Base-by-base conservation (phyloP, 1,139 yeast genomes). In the Pichia cactophila region DNA sequence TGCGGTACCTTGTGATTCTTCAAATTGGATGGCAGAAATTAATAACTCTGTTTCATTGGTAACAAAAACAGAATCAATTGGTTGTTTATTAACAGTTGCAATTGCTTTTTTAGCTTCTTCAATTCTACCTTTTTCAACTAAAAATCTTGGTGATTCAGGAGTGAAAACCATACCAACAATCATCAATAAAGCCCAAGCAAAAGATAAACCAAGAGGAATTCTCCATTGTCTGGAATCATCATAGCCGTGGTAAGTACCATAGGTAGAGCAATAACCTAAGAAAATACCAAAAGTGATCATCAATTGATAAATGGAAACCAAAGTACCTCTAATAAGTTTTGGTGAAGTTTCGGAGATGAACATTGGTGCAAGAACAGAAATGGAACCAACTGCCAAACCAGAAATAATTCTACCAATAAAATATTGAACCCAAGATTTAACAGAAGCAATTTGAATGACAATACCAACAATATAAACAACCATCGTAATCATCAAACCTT, bases 81-180 rank as follows among this genome's bases (percentile, higher is more conserved):
- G 72, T n/a, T 78, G 77, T 57, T 80, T 77, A 68, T 87, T 77
- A 44, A 84, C 74, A 70, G 62, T 77, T 35, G 87, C 80, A 58
- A 87, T 66, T 16, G 88, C 71, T 54, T 66, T 61, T 67, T 74
- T 75, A 33, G 92, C 94, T 49, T 75, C 77, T 26, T 74, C 85
- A 47, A 78, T 67, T 52, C 69, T 69, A 54, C 74, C 79, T 46
- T 65, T 69, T 54, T 80, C 77, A 54, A 83, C 75, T 64, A 76
- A 74, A 68, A 69, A 86, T 69, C 95, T 77, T 58, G 95, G 90
- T 41, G 92, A 81, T 68, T 86, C 95, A 51, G 94, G 94, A 67
- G 83, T 77, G 60, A 81, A 70, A 45, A 74, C 58, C 79, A 84
- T 78, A 64, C 86, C 92, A 45, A 65, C 57, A 46, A 72, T 56